Percentiles rank a stretch among this genome's conserved stretches.
Conservation (phyloP, 1,284 basidiomycete species). For the Vanrija humicola region DNA sequence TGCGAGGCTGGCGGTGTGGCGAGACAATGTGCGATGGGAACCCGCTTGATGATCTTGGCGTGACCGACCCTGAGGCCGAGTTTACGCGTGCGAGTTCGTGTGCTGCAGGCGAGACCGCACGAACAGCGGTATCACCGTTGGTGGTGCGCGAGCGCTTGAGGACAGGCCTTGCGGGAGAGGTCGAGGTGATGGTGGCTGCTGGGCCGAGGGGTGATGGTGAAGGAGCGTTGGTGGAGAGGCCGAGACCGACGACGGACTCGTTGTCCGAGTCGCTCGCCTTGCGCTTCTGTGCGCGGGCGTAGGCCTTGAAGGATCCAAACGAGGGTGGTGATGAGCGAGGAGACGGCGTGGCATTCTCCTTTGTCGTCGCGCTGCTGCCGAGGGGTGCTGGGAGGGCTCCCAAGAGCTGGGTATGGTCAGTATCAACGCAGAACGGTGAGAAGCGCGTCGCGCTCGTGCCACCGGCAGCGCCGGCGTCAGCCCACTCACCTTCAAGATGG, state of each 20-base stretch:
- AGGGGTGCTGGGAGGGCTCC: slow-evolving; percentile 35
- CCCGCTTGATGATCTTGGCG: neutral
- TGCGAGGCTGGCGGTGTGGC: slow-evolving; percentile 9
- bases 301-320: slow-evolving; percentile 15
- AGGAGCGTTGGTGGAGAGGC: slow-evolving; percentile 8
- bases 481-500: slow-evolving; percentile 34
- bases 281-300: slow-evolving; percentile 14
- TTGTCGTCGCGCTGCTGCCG: too few relatives aligned
- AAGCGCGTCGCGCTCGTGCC: neutral
- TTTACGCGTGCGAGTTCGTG: neutral
- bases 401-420: slow-evolving; percentile 22
- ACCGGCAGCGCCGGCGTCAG: neutral
- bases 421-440: too few relatives aligned
- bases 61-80: too few relatives aligned
- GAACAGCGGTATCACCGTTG: neutral
- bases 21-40: neutral
- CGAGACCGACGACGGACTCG: slow-evolving; percentile 19
- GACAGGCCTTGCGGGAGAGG: slow-evolving; percentile 4
- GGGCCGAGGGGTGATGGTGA: too few relatives aligned
- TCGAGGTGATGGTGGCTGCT: neutral
- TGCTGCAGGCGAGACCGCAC: too few relatives aligned
- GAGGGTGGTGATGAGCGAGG: slow-evolving; percentile 12
- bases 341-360: slow-evolving; percentile 6
- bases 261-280: slow-evolving; percentile 5
- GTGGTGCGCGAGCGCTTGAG: slow-evolving; percentile 16